A percentile compares a stretch with the other conserved stretches of the same genome.
Evolutionary conservation across 495 filamentous ascomycete species (phyloP).

Genomic region (Trichoderma asperelloides): DNA sequence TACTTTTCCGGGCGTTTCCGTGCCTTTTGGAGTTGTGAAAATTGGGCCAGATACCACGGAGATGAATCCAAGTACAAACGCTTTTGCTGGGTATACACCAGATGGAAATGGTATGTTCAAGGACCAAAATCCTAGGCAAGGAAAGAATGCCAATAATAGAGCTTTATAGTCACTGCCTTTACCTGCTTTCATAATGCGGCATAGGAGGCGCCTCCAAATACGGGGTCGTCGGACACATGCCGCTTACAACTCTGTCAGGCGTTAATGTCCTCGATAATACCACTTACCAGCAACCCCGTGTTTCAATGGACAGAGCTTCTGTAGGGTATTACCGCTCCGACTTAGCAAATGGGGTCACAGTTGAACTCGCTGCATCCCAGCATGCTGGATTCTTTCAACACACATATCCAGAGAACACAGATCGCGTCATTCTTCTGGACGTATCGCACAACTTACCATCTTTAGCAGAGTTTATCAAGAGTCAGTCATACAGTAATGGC

Average conservation of each 20-base stretch:
- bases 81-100: slow-evolving; percentile 56
- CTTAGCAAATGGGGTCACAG: slow-evolving; percentile 42
- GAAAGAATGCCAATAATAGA: background rate
- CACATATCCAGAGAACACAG: slow-evolving; percentile 40
- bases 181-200: slow-evolving; percentile 64
- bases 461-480: slow-evolving; percentile 46
- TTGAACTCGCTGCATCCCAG: slow-evolving; percentile 51
- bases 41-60: slow-evolving; percentile 51
- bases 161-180: slow-evolving; percentile 51
- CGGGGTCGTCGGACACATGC: slow-evolving; percentile 60
- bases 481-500: slow-evolving; percentile 58
- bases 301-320: slow-evolving; percentile 38
- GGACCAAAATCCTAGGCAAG: background rate
- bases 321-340: slow-evolving; percentile 57
- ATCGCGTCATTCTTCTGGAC: slow-evolving; percentile 55
- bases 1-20: slow-evolving; percentile 56
- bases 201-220: slow-evolving; percentile 71
- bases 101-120: slow-evolving; percentile 23
- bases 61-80: slow-evolving; percentile 40
- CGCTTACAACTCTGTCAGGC: slow-evolving; percentile 41
- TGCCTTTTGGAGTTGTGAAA: slow-evolving; percentile 66
- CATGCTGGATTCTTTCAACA: slow-evolving; percentile 58
- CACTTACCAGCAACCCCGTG: slow-evolving; percentile 33
- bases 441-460: slow-evolving; percentile 62
- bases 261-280: slow-evolving; percentile 49